These are phyloP conservation scores for Dipodascopsis uninucleata DNA, from an alignment of 805 yeast genomes.

Conservation along the genomic window DNA sequence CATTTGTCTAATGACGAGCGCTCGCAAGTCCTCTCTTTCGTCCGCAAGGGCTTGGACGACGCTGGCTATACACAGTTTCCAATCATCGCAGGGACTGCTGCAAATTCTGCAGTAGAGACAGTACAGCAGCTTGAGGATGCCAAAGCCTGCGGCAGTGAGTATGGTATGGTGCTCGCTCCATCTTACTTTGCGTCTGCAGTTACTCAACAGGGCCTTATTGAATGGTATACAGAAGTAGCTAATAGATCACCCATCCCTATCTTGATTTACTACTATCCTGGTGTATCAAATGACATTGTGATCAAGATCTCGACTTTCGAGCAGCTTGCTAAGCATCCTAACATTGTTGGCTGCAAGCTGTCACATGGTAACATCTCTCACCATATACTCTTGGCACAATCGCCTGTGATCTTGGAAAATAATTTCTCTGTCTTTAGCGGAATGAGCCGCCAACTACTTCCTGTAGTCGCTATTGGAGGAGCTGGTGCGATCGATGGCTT, in stretches of 20 bases:
- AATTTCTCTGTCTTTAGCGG: slow-evolving; percentile 49
- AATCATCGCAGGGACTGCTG: slow-evolving; percentile 50
- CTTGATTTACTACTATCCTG: slow-evolving; percentile 48
- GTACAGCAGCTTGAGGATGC: slow-evolving; percentile 35
- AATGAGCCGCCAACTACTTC: slow-evolving; percentile 49
- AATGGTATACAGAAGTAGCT: slow-evolving; percentile 46
- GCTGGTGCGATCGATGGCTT: slow-evolving; percentile 53
- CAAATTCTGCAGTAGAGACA: slow-evolving; percentile 46
- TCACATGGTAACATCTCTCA: slow-evolving; percentile 51
- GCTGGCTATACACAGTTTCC: slow-evolving; percentile 42
- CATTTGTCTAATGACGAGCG: slow-evolving; percentile 50
- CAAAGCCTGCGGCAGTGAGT: slow-evolving; percentile 34
- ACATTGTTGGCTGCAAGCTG: slow-evolving; percentile 50
- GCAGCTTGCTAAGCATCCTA: slow-evolving; percentile 44
- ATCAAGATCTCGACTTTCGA: slow-evolving; percentile 42
- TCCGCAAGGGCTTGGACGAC: slow-evolving; percentile 37
- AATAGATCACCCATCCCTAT: slow-evolving; percentile 44
- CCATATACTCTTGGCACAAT: slow-evolving; percentile 45
- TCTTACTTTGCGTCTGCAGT: slow-evolving; percentile 48
- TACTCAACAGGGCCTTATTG: slow-evolving; percentile 46
- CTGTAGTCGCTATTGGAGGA: slow-evolving; percentile 47
- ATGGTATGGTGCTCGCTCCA: slow-evolving; percentile 42
- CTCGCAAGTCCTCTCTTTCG: slow-evolving; percentile 28
- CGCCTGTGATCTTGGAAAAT: slow-evolving; percentile 40
- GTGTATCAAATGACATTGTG: slow-evolving; percentile 45